Base-by-base conservation (phyloP, 1,139 yeast species). In the Sugiyamaella pinicola region DNA sequence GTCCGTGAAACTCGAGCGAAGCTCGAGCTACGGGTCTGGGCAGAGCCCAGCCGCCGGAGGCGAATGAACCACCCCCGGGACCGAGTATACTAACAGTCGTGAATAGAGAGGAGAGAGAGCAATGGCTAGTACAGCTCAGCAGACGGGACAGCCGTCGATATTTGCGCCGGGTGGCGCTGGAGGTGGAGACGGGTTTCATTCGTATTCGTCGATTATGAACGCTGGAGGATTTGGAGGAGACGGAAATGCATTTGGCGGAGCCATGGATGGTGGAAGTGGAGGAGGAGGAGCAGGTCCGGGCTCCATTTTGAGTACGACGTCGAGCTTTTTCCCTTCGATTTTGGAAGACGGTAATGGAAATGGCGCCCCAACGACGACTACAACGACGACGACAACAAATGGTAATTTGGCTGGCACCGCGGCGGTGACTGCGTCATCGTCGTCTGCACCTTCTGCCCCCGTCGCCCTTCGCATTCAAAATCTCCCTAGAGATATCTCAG, bases 401-500 rank as follows among this genome's bases (percentile, higher is more conserved):
- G 35, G 35, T 17, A n/a, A 7, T n/a, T 13, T 13, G 5, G 15
- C 35, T n/a, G 42, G 28, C 17, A 12, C 29, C 17, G 17, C 31
- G n/a, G 12, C 12, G 31, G 31, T n/a, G 3, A 26, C 31, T 26
- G 31, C 31, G 9, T 10, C 31, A 7, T n/a, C 31, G 31, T 7
- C 10, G 31, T 28, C 49, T 9, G 19, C 49, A 13, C 34, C 53
- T 8, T 24, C 49, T 2, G 33, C 49, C 10, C 49, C 49, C 2
- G 43, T 46, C n/a, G 49, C 63, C 3, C 64, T 80, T 47, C 77
- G 73, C 54, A 68, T 85, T 40, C 75, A 74, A 55, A 85, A 85
- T 64, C 69, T 89, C 19, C 97, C 98, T 1, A 66, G 75, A 8
- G 96, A 90, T 67, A 73, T 90, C 43, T 71, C 91, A 2, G 68